phyloP scores from a whole-genome alignment of 2,329 filamentous ascomycete genomes.

The Xylariomycetidae sp. region DNA sequence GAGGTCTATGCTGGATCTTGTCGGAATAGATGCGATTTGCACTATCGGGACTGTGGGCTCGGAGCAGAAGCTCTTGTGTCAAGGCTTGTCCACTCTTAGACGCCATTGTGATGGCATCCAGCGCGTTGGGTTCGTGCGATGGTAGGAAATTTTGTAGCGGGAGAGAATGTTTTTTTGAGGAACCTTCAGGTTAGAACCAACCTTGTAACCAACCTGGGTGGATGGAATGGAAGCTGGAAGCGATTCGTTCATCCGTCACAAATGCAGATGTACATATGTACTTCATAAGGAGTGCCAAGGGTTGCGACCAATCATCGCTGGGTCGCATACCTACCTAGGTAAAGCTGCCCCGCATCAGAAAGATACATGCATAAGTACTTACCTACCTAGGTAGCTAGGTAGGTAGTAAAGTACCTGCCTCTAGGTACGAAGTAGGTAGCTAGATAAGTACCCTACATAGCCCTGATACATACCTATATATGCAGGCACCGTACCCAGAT shows the following conservation, averaged over 20 bases:
- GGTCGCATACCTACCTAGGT: too few species aligned
- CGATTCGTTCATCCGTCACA: too few species aligned
- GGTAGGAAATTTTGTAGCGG: background rate
- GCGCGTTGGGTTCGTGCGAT: background rate
- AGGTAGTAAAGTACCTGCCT: background rate
- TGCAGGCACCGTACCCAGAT: background rate
- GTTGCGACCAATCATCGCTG: background rate
- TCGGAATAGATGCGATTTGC: constrained; percentile 71
- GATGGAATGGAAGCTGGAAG: too few species aligned
- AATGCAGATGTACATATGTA: background rate
- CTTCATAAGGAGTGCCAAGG: background rate
- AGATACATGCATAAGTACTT: background rate
- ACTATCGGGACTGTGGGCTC: constrained; percentile 73
- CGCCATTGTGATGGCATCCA: constrained; percentile 28
- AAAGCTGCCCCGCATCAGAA: background rate
- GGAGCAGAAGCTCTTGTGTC: constrained; percentile 63
- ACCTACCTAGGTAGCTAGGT: background rate
- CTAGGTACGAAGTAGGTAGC: background rate
- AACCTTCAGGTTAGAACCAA: too few species aligned
- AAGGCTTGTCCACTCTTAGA: constrained; percentile 30
- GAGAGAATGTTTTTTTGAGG: too few species aligned
- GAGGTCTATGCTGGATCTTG: constrained; percentile 76
- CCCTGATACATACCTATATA: background rate
- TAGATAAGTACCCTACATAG: too few species aligned
- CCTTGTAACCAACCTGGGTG: too few species aligned